Percentiles rank a stretch among this genome's conserved stretches.
These are phyloP conservation scores for Cladosporium sp. DNA, from an alignment of 2,329 filamentous ascomycete genomes.

Conservation along the genomic window DNA sequence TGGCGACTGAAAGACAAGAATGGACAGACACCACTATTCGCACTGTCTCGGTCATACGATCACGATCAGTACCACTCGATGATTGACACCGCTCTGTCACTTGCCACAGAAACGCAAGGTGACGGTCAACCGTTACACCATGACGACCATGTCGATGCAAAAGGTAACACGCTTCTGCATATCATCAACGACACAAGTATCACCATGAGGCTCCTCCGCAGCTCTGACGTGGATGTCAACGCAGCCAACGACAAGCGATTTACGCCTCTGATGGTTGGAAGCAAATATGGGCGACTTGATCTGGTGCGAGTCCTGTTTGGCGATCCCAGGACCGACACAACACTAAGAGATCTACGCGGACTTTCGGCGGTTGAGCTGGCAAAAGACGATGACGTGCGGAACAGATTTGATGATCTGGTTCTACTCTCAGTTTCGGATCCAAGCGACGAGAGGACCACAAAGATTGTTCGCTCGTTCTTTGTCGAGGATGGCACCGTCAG, in stretches of 20 bases:
- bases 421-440: slow-evolving; percentile 73
- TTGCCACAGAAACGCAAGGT: slow-evolving; percentile 71
- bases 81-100: slow-evolving; percentile 77
- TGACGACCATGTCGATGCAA: slow-evolving; percentile 87
- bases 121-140: slow-evolving; percentile 81
- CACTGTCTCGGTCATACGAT: slow-evolving; percentile 92
- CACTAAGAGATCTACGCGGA: slow-evolving; percentile 79
- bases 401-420: slow-evolving; percentile 91
- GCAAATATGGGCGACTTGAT: slow-evolving; percentile 94
- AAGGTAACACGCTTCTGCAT: slow-evolving; percentile 93
- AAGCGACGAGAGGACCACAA: slow-evolving; percentile 79
- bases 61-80: slow-evolving; percentile 82
- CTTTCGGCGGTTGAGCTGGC: slow-evolving; percentile 93
- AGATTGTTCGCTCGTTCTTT: slow-evolving; percentile 92
- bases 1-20: slow-evolving; percentile 95
- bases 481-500: slow-evolving; percentile 94
- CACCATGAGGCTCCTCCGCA: slow-evolving; percentile 71
- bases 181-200: slow-evolving; percentile 85
- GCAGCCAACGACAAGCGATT: slow-evolving; percentile 93
- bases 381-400: slow-evolving; percentile 96
- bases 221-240: slow-evolving; percentile 94
- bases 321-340: slow-evolving; percentile 82
- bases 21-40: slow-evolving; percentile 95
- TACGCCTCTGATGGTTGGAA: slow-evolving; percentile 95
- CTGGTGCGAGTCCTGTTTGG: slow-evolving; percentile 86